A percentile compares a stretch with the other conserved stretches of the same genome.
Conservation (phyloP, 495 filamentous ascomycete species). For the Pseudevernia furfuracea region DNA sequence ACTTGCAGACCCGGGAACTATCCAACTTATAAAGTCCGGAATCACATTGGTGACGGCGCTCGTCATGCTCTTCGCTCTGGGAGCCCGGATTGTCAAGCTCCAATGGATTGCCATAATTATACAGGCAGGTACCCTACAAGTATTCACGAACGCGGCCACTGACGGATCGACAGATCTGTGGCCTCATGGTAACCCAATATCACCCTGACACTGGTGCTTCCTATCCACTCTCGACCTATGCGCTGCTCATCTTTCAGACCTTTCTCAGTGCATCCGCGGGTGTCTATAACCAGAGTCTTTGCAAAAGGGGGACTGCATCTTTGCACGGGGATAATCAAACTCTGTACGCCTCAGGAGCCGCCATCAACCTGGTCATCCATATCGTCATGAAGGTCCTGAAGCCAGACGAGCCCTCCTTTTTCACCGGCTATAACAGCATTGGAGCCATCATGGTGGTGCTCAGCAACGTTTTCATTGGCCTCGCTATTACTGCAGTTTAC, state of each 20-base stretch:
- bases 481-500: conserved; percentile 30
- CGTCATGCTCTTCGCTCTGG: conserved; percentile 2
- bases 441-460: conserved; percentile 27
- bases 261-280: conserved; percentile 16
- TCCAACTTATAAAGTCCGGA: conserved; percentile 2
- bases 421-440: conserved; percentile 24
- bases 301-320: conserved; percentile 24
- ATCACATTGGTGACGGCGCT: conserved; percentile 1
- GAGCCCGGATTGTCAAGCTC: conserved; percentile 1
- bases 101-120: conserved; percentile 5
- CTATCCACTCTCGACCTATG: conserved; percentile 1
- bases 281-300: conserved; percentile 28
- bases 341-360: conserved; percentile 24
- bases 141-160: background rate
- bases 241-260: conserved; percentile 2
- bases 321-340: conserved; percentile 28
- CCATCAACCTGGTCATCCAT: conserved; percentile 26
- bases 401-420: conserved; percentile 26
- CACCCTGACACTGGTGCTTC: conserved; percentile 4
- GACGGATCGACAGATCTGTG: background rate
- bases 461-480: conserved; percentile 29
- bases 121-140: background rate
- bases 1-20: background rate
- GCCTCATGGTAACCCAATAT: conserved; percentile 5
- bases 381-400: conserved; percentile 25